phyloP scores from a whole-genome alignment of 1,284 basidiomycete species.

The Garcileccinum viscosum region DNA sequence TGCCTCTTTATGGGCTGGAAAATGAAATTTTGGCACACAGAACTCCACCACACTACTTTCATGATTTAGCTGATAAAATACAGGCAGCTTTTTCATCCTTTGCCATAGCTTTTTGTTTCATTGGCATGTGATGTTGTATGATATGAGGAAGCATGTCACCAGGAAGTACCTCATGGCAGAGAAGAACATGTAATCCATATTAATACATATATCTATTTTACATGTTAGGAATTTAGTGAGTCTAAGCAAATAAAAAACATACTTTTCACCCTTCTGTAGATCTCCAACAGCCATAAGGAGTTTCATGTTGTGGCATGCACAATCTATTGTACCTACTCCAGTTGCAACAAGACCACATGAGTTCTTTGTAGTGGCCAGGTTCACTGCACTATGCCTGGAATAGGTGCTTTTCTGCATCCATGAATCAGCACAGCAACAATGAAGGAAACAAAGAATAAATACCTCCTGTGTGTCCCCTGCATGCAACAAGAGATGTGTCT shows the following conservation, averaged over 20 bases:
- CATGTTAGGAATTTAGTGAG: not conserved
- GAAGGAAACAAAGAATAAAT: not conserved
- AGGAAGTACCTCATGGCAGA: not conserved
- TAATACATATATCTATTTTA: not conserved
- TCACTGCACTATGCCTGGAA: not conserved
- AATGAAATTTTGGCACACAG: not conserved
- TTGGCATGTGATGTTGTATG: not conserved
- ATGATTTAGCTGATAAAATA: not conserved
- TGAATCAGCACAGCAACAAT: not conserved
- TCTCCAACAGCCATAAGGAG: not conserved
- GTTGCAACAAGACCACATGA: not conserved
- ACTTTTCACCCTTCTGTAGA: not conserved
- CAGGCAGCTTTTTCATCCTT: not conserved
- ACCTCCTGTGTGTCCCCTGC: not conserved
- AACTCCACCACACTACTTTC: not conserved
- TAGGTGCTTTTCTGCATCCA: not conserved
- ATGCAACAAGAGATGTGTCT: not conserved
- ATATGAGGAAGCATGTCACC: not conserved
- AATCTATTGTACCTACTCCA: not conserved
- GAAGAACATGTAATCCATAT: not conserved
- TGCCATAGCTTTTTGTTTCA: not conserved
- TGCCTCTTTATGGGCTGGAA: not conserved
- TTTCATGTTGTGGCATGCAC: not conserved
- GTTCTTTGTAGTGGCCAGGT: not conserved
- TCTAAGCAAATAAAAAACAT: not conserved